These are phyloP conservation scores for Globisporangium nagaii DNA, from an alignment of 352 stramenopile species.

Conservation along the genomic window DNA sequence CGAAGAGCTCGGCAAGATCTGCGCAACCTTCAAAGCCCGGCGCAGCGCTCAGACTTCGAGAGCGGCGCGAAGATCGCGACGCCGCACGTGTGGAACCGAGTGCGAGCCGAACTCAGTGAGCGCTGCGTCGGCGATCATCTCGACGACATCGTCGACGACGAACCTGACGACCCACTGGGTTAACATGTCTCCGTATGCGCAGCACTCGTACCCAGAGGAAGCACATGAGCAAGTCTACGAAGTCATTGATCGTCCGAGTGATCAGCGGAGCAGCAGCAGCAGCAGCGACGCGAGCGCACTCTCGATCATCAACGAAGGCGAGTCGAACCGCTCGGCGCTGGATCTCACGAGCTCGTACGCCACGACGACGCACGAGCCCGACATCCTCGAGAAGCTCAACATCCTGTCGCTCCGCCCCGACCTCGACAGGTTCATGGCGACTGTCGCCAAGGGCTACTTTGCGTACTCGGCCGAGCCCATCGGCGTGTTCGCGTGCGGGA, in stretches of 20 bases:
- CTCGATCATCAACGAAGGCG: background rate
- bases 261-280: background rate
- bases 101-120: background rate
- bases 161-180: background rate
- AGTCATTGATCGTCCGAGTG: background rate
- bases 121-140: background rate
- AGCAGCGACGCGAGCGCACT: background rate
- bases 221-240: background rate
- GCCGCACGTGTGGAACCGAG: background rate
- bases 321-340: background rate
- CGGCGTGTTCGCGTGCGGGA: conserved; percentile 20
- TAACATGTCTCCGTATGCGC: background rate
- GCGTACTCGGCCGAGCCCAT: conserved; percentile 13
- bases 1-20: conserved; percentile 4
- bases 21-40: background rate
- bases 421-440: conserved; percentile 19
- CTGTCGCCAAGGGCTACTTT: conserved; percentile 10
- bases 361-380: background rate
- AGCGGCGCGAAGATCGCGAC: background rate
- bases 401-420: conserved; percentile 18
- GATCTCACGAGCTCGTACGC: background rate
- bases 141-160: background rate
- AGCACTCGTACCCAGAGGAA: background rate
- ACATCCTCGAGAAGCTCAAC: conserved; percentile 22
- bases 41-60: background rate